Conservation (phyloP, 768 basidiomycete species). For the Leccinum truebloodii region DNA sequence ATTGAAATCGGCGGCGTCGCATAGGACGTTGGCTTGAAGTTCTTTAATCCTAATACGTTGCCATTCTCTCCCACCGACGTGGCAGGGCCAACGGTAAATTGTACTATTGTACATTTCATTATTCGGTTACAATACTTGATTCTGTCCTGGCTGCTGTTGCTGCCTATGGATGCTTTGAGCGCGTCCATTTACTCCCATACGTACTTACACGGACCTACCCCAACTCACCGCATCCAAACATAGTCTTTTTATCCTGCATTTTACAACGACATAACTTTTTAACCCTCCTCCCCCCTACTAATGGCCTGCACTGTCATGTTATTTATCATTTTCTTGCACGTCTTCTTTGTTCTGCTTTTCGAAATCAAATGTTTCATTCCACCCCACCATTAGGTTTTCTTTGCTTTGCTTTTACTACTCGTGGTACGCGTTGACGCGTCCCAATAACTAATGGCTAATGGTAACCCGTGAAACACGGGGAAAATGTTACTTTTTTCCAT, state of each 20-base stretch:
- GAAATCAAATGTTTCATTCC: background rate
- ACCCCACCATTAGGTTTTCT: background rate
- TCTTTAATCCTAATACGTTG: background rate
- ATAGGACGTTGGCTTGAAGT: background rate
- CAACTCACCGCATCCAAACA: background rate
- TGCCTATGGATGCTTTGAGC: conserved; percentile 5
- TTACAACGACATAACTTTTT: background rate
- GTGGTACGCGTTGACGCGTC: background rate
- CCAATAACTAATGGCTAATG: conserved; percentile 1
- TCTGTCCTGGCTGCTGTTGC: background rate
- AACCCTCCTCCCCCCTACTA: background rate
- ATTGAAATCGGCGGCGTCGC: conserved; percentile 51
- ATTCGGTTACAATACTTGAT: conserved; percentile 18
- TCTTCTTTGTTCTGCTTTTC: background rate
- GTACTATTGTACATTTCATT: conserved; percentile 8
- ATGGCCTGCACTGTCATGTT: conserved; percentile 6
- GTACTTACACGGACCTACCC: conserved; percentile 23
- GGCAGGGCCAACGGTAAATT: conserved; percentile 11
- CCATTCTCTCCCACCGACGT: background rate
- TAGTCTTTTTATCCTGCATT: conserved; percentile 5
- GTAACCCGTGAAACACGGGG: conserved; percentile 1
- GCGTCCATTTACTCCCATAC: conserved; percentile 13
- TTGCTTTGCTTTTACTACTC: background rate
- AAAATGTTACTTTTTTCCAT: background rate
- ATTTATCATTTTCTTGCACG: conserved; percentile 14